Evolutionary conservation across 768 basidiomycete genomes (phyloP).

Genomic region (Suillus hirtellus): DNA sequence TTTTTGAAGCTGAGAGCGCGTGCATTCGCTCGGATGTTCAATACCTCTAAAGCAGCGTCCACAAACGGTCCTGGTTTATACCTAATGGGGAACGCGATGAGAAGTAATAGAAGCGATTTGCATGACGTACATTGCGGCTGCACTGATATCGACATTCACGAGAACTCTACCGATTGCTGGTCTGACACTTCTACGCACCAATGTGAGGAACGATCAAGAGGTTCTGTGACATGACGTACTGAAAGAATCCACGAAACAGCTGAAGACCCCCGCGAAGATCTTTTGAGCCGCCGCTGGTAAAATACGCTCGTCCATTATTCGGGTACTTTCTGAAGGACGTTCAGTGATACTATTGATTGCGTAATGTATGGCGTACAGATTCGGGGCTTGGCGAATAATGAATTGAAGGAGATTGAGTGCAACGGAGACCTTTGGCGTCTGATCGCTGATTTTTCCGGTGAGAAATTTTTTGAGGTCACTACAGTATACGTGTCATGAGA

Average conservation of each 20-base stretch:
- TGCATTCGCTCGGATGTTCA: conserved; percentile 26
- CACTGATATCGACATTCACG: conserved; percentile 48
- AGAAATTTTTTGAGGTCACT: conserved; percentile 32
- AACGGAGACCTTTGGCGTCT: conserved; percentile 32
- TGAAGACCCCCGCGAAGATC: conserved; percentile 39
- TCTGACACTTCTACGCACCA: conserved; percentile 42
- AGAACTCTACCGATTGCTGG: conserved; percentile 43
- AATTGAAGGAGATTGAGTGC: conserved; percentile 52
- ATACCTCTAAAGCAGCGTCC: conserved; percentile 35
- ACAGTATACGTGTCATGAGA: neutral
- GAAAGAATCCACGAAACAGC: conserved; percentile 50
- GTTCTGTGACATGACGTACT: conserved; percentile 34
- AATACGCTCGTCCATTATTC: conserved; percentile 50
- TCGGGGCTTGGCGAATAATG: conserved; percentile 47
- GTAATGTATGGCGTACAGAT: conserved; percentile 36
- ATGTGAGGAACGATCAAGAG: neutral
- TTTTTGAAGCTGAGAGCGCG: conserved; percentile 28
- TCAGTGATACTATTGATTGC: neutral
- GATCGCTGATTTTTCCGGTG: conserved; percentile 24
- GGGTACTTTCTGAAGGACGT: conserved; percentile 36
- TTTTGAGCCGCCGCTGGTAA: conserved; percentile 34
- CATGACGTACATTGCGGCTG: conserved; percentile 43
- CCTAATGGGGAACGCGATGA: conserved; percentile 14
- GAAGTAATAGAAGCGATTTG: neutral
- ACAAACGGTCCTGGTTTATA: conserved; percentile 29